Base-by-base conservation (phyloP, 495 filamentous ascomycete genomes). In the Penicillium ochrochloron region DNA sequence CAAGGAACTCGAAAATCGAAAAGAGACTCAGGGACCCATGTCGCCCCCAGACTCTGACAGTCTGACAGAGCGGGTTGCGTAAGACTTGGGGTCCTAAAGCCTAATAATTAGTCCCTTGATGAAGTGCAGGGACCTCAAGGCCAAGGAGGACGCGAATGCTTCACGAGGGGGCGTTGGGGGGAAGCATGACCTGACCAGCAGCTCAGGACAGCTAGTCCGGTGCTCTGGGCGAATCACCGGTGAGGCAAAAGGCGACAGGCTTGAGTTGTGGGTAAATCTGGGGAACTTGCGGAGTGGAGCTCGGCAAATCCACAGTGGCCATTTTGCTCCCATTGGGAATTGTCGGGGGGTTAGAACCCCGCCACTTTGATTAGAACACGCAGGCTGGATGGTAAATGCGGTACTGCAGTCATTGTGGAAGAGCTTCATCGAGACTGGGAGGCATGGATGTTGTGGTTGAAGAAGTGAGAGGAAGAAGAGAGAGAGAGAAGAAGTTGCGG, bases 231-330 rank as follows among this genome's bases (percentile, higher is more conserved):
- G 23, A 64, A 64, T 53, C 44, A 39, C 1, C 27, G 0, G 19
- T 5, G n/a, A 27, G 39, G 6, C n/a, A n/a, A 12, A 14, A 27
- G 29, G 29, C 23, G n/a, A n/a, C n/a, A n/a, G n/a, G n/a, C n/a
- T n/a, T 14, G 10, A 11, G n/a, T 14, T 12, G 14, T 29, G 41
- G 5, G 14, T 41, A 54, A 64, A 64, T 42, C 55, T 53, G 55
- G 61, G 61, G 37, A 62, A 41, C 19, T 21, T 27, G 53, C 6
- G 34, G 52, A 34, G 61, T 44, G 37, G 61, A 42, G 44, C 14
- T 42, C 14, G 15, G 23, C 27, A 10, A 10, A 50, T 57, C 54
- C 54, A 39, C 57, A 34, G 57, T 41, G 57, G 42, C 57, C 41
- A 50, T 46, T 25, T n/a, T 35, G 56, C n/a, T n/a, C n/a, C n/a